phyloP scores from a whole-genome alignment of 2,329 filamentous ascomycete species.

The Scortechinia acanthostroma region DNA sequence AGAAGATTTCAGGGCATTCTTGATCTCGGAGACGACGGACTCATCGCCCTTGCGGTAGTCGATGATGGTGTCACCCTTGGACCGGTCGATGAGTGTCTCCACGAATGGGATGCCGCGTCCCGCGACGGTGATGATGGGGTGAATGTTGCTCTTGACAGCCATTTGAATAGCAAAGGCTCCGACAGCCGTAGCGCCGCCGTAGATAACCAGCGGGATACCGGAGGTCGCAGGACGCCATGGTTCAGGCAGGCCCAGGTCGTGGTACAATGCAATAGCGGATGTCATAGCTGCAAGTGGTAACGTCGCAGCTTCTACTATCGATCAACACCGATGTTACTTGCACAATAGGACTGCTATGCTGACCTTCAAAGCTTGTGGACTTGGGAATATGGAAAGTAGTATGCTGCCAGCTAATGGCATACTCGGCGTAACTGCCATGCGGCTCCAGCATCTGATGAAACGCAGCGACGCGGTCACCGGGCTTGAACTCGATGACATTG shows the following conservation, averaged over 20 bases:
- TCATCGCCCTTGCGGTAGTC: slow-evolving; percentile 44
- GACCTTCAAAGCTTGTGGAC: slow-evolving; percentile 38
- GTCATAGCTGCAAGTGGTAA: slow-evolving; percentile 48
- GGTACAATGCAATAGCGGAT: slow-evolving; percentile 39
- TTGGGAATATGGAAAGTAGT: slow-evolving; percentile 47
- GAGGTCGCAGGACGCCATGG: slow-evolving; percentile 32
- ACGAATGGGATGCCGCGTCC: slow-evolving; percentile 35
- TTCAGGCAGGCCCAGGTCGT: slow-evolving; percentile 32
- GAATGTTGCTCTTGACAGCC: slow-evolving; percentile 34
- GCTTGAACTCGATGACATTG: slow-evolving; percentile 44
- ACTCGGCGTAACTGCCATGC: slow-evolving; percentile 51
- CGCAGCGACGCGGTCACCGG: slow-evolving; percentile 36
- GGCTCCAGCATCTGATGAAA: slow-evolving; percentile 41
- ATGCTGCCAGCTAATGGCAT: slow-evolving; percentile 43
- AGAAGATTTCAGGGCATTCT: slow-evolving; percentile 22
- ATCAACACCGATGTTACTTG: background rate
- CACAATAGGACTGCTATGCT: slow-evolving; percentile 2
- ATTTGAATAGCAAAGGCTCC: slow-evolving; percentile 44
- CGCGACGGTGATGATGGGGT: slow-evolving; percentile 45
- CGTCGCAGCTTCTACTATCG: slow-evolving; percentile 38
- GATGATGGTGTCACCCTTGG: slow-evolving; percentile 39
- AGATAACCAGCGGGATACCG: slow-evolving; percentile 21
- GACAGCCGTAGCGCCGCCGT: slow-evolving; percentile 37
- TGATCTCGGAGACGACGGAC: slow-evolving; percentile 26
- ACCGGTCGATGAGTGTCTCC: slow-evolving; percentile 30